These are phyloP conservation scores for Hibiscus tridactylites DNA, from an alignment of 345 rosid species.

Conservation along the genomic window DNA sequence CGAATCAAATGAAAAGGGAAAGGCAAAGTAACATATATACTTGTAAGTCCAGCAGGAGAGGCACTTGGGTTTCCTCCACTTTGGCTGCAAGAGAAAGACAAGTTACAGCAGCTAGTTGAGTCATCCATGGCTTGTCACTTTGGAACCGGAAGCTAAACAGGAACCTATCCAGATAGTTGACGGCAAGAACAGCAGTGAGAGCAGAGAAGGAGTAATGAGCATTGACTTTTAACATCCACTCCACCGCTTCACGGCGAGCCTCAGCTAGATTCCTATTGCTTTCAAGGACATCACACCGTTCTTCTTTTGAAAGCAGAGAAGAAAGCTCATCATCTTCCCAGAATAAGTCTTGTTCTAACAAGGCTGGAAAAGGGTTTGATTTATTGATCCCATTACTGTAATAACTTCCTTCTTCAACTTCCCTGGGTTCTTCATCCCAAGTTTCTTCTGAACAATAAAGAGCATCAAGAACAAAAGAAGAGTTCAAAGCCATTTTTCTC, in stretches of 20 bases:
- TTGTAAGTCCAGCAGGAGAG: constrained; percentile 61
- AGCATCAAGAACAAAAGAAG: constrained; percentile 25
- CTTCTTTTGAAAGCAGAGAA: constrained; percentile 38
- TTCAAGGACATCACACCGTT: constrained; percentile 17
- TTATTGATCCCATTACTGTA: background rate
- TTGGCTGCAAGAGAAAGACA: constrained; percentile 72
- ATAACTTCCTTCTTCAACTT: constrained; percentile 8
- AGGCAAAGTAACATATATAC: constrained; percentile 19
- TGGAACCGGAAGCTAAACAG: constrained; percentile 25
- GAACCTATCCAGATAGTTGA: constrained; percentile 67
- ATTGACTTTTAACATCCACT: constrained; percentile 45
- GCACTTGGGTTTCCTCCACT: constrained; percentile 53
- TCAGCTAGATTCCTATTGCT: constrained; percentile 21
- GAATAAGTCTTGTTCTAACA: constrained; percentile 35
- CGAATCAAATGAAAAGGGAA: background rate
- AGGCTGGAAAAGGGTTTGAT: constrained; percentile 6
- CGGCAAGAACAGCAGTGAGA: constrained; percentile 53
- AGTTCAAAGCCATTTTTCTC: constrained; percentile 33
- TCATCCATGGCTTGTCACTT: constrained; percentile 53
- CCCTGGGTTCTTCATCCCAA: constrained; percentile 30
- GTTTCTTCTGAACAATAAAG: constrained; percentile 59
- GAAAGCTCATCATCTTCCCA: constrained; percentile 57
- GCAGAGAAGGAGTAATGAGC: constrained; percentile 44
- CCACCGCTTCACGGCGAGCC: constrained; percentile 43
- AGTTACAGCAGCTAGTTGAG: constrained; percentile 61